phyloP scores from a whole-genome alignment of 192 early-diverging fungal species.

The Powellomyces hirtus region DNA sequence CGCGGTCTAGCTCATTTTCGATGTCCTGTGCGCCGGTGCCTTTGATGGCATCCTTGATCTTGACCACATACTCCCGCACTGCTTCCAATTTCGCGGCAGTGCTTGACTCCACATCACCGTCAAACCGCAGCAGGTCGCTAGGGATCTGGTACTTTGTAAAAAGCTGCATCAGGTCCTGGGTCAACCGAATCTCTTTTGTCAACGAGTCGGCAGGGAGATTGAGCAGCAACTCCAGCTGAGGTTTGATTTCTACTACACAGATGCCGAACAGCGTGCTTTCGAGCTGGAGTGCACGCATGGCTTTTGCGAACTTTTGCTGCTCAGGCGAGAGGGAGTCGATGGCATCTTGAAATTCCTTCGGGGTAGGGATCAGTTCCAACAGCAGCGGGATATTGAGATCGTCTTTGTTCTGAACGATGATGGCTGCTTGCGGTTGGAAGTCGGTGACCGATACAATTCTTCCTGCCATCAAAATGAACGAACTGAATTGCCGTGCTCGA shows the following conservation, averaged over 20 bases:
- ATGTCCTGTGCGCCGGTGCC: conserved; percentile 8
- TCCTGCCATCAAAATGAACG: conserved; percentile 25
- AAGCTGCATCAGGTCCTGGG: conserved; percentile 35
- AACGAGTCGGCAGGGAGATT: conserved; percentile 30
- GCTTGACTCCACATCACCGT: neutral
- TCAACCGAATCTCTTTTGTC: conserved; percentile 37
- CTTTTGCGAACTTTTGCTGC: conserved; percentile 34
- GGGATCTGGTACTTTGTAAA: conserved; percentile 36
- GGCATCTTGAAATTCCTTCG: conserved; percentile 29
- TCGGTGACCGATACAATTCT: neutral
- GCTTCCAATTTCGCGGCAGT: neutral
- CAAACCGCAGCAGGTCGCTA: conserved; percentile 24
- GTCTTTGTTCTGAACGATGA: conserved; percentile 35
- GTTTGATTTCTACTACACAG: conserved; percentile 34
- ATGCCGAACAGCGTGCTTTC: conserved; percentile 29
- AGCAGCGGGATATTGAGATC: conserved; percentile 22
- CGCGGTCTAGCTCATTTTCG: neutral
- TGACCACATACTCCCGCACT: conserved; percentile 15
- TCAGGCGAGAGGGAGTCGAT: conserved; percentile 33
- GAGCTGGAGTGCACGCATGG: conserved; percentile 25
- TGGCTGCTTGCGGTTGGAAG: conserved; percentile 21
- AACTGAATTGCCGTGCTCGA: conserved; percentile 16
- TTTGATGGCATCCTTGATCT: conserved; percentile 19
- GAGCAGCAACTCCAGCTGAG: conserved; percentile 33
- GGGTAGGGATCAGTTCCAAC: conserved; percentile 26